Evolutionary conservation across 106 monocot genomes (phyloP).

Genomic region (Dendrobium chrysotoxum): DNA sequence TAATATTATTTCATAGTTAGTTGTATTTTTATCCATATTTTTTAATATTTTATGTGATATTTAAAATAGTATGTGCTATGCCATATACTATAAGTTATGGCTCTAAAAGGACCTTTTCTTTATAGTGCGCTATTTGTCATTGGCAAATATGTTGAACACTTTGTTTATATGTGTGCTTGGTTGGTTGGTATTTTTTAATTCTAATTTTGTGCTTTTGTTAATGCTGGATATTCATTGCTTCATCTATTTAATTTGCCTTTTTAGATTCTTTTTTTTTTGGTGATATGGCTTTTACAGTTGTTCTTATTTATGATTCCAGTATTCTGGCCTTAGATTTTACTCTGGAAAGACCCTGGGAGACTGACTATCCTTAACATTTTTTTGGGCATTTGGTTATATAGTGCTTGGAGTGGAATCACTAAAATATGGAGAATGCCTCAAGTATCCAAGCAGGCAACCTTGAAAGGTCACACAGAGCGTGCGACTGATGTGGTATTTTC

Average conservation of each 20-base stretch:
- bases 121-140: too few species aligned
- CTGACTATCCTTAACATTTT: neutral
- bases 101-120: too few species aligned
- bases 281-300: neutral
- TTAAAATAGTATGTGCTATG: too few species aligned
- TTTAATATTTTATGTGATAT: too few species aligned
- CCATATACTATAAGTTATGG: too few species aligned
- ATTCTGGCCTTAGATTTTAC: neutral
- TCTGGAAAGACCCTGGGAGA: neutral
- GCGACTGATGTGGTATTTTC: conserved; percentile 90
- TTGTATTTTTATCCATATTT: too few species aligned
- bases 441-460: conserved; percentile 42
- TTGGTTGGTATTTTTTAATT: neutral
- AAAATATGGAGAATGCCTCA: conserved; percentile 94
- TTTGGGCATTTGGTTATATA: conserved; percentile 12
- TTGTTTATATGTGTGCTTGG: neutral
- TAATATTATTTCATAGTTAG: too few species aligned
- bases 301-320: neutral
- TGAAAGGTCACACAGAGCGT: conserved; percentile 87
- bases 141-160: neutral
- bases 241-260: neutral
- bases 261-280: too few species aligned
- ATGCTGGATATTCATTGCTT: neutral
- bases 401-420: conserved; percentile 76
- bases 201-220: neutral